Evolutionary conservation across 371 early-diverging fungal genomes (phyloP).

Genomic region (Circinella umbellata): DNA sequence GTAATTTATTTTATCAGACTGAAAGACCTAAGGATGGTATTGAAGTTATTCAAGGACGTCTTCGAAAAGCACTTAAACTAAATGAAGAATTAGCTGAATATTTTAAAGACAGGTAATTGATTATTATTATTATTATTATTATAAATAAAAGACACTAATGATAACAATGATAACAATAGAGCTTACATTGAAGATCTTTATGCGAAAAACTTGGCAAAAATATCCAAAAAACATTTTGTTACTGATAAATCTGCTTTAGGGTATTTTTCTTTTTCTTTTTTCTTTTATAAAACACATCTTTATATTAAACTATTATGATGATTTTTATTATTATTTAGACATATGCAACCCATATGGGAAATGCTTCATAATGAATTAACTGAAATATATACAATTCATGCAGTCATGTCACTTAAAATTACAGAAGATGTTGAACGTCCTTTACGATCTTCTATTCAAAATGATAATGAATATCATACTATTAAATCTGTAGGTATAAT

Average conservation of each 20-base stretch:
- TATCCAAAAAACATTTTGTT: constrained; percentile 54
- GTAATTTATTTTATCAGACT: constrained; percentile 1
- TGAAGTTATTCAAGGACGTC: constrained; percentile 51
- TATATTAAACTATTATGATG: not conserved
- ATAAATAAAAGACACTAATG: too few species aligned
- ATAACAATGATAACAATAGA: constrained; percentile 38
- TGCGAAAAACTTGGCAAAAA: constrained; percentile 54
- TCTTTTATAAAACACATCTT: too few species aligned
- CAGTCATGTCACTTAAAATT: constrained; percentile 45
- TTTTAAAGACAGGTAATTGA: constrained; percentile 64
- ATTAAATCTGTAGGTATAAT: constrained; percentile 26
- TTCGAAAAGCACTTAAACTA: constrained; percentile 48
- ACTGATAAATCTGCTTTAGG: constrained; percentile 53
- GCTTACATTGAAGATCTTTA: constrained; percentile 57
- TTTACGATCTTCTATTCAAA: constrained; percentile 32
- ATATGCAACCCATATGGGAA: constrained; percentile 40
- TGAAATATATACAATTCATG: constrained; percentile 50
- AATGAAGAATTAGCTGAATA: constrained; percentile 69
- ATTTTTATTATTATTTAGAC: constrained; percentile 3
- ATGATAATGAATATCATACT: constrained; percentile 21
- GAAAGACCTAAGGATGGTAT: constrained; percentile 54
- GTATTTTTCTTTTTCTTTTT: constrained; percentile 16
- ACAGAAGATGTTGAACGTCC: constrained; percentile 52
- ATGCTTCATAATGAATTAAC: constrained; percentile 48
- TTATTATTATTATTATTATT: too few species aligned